Base-by-base conservation (phyloP, 345 rosid genomes). In the Aethionema arabicum region DNA sequence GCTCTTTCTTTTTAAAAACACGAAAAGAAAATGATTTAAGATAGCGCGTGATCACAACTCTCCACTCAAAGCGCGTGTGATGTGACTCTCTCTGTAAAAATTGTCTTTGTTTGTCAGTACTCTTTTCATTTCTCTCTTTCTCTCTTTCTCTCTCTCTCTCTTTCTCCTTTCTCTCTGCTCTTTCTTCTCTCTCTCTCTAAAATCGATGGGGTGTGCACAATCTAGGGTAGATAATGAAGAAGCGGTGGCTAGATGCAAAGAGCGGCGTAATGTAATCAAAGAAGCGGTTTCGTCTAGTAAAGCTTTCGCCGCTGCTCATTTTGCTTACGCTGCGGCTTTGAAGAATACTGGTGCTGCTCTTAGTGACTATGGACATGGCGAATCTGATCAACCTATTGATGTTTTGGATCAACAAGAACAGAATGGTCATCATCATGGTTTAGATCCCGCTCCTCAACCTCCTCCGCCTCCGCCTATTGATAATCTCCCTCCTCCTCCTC, bases 281-380 rank as follows among this genome's bases (percentile, higher is more conserved):
- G 99, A 87, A 4, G 97, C 96, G 3, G 97, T 90, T 9, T 9
- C 65, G 7, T 85, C 92, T n/a, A 73, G 95, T 4, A 90, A 93
- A 63, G 85, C 85, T 27, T 90, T 93, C 63, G 90, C 99, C 4
- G 76, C 96, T 31, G 90, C 83, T 5, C 95, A 90, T 63, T 80
- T 90, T 11, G 96, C 87, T 4, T 93, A 79, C 74, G 73, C 89
- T 12, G 47, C 86, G 49, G 77, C 92, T 9, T 63, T 93, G 10
- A 93, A 93, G 75, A 84, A 87, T 75, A 77, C 88, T 0, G 97
- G 99, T 5, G 97, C 99, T 30, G 91, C 92, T 29, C 79, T 93
- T 44, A 82, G 92, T 70, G 99, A 87, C 76, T 93, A 85, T 63
- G 90, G 84, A 42, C 96, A 80, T 32, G 97, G 92, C 4, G 99